Conservation (phyloP, 2,329 filamentous ascomycete genomes). For the Alternaria sp. region DNA sequence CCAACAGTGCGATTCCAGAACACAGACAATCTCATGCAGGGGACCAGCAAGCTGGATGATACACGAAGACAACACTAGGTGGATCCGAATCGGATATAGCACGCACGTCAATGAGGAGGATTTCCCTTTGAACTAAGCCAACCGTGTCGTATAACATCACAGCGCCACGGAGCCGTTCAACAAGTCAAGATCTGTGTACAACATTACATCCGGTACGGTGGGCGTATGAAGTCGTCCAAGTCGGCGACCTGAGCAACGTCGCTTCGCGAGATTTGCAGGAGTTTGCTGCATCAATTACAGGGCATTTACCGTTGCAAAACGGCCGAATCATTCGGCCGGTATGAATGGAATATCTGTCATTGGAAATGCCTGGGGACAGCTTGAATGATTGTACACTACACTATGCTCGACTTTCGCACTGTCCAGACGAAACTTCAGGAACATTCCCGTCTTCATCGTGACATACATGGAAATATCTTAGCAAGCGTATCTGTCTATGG, state of each 20-base stretch:
- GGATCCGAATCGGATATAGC: not conserved
- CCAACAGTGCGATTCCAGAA: not conserved
- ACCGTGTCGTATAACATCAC: slow-evolving; percentile 6
- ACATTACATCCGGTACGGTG: slow-evolving; percentile 1
- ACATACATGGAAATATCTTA: not conserved
- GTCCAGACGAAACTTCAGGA: not conserved
- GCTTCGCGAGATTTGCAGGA: slow-evolving; percentile 1
- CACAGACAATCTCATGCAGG: not conserved
- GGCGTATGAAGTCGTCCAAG: slow-evolving; percentile 8
- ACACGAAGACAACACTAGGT: not conserved
- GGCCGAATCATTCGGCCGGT: not conserved
- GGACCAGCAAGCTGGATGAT: not conserved
- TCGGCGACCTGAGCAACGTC: slow-evolving; percentile 15
- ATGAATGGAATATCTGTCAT: not conserved
- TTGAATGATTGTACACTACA: not conserved
- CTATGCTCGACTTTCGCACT: not conserved
- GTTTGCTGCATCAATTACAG: not conserved
- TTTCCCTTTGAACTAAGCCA: slow-evolving; percentile 3
- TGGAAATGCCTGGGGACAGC: not conserved
- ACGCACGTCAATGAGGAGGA: not conserved
- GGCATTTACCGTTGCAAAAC: not conserved
- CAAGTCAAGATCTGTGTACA: slow-evolving; percentile 25
- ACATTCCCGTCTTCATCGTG: not conserved
- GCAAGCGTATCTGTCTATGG: not conserved
- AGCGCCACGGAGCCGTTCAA: slow-evolving; percentile 9